Conservation (phyloP, 225 moss, liverwort and hornwort species). For the Marchantia polymorpha region DNA sequence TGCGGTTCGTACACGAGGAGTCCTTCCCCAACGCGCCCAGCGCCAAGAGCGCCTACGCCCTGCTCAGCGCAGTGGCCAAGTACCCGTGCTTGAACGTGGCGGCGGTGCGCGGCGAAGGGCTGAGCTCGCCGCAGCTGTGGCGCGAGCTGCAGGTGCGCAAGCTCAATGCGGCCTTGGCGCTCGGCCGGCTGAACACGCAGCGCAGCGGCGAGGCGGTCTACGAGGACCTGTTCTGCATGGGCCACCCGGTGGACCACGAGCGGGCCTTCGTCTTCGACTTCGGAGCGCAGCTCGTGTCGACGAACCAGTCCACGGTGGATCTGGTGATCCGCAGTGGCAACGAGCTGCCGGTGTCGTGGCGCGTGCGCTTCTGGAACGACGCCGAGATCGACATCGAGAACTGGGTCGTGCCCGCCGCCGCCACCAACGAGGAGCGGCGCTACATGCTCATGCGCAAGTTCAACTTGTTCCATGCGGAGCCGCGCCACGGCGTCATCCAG, state of each 20-base stretch:
- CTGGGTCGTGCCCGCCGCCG: conserved; percentile 67
- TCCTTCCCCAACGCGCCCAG: background rate
- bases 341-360: conserved; percentile 65
- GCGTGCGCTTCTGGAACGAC: conserved; percentile 84
- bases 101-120: conserved; percentile 50
- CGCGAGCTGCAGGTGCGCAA: conserved; percentile 56
- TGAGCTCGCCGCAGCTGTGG: conserved; percentile 83
- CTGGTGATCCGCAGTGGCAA: conserved; percentile 65
- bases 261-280: conserved; percentile 66
- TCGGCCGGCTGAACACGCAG: conserved; percentile 50
- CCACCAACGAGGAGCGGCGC: conserved; percentile 55
- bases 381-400: conserved; percentile 78
- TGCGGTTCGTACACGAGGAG: conserved; percentile 26
- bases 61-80: conserved; percentile 48
- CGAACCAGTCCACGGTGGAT: conserved; percentile 59
- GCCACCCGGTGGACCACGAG: conserved; percentile 51
- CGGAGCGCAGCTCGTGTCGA: conserved; percentile 53
- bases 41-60: conserved; percentile 30
- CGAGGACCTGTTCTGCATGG: conserved; percentile 78
- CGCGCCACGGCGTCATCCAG: conserved; percentile 58
- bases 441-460: conserved; percentile 49
- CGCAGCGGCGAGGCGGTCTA: conserved; percentile 59
- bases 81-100: conserved; percentile 61
- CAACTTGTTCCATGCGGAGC: conserved; percentile 71
- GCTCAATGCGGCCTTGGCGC: conserved; percentile 48